phyloP scores from a whole-genome alignment of 345 rosid species.

The Sisymbrium irio region DNA sequence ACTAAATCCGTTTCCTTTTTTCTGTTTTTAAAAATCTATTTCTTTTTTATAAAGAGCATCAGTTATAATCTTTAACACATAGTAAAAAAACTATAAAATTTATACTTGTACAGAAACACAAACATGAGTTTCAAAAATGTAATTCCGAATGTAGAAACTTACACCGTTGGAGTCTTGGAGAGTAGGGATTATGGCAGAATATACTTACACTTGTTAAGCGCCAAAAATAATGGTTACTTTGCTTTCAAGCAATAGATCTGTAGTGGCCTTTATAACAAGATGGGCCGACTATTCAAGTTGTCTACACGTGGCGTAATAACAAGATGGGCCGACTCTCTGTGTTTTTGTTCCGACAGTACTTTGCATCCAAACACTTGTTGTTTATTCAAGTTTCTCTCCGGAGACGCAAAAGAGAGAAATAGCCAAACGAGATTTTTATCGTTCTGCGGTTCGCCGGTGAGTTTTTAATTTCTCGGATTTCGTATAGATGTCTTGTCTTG shows the following conservation, averaged over 20 bases:
- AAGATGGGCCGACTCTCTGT: not conserved
- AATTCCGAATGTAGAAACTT: too few species aligned
- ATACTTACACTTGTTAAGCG: too few species aligned
- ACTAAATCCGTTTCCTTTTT: too few species aligned
- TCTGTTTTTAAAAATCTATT: too few species aligned
- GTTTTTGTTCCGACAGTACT: not conserved
- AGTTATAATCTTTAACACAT: too few species aligned
- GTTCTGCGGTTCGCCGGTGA: constrained; percentile 25
- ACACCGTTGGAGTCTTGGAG: too few species aligned
- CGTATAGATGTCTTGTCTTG: not conserved
- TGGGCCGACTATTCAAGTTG: not conserved
- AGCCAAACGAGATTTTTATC: not conserved
- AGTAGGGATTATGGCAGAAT: too few species aligned
- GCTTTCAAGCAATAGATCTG: not conserved
- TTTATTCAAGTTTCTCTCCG: not conserved
- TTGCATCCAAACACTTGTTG: constrained; percentile 15
- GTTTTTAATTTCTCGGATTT: not conserved
- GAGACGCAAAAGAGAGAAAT: not conserved
- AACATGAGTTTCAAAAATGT: too few species aligned
- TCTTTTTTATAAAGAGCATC: too few species aligned
- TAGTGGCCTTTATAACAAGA: not conserved
- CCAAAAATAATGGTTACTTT: not conserved
- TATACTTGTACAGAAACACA: too few species aligned
- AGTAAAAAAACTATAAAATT: too few species aligned
- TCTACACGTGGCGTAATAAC: not conserved